phyloP scores from a whole-genome alignment of 176 grass and related monocot species.

The Puya raimondii region DNA sequence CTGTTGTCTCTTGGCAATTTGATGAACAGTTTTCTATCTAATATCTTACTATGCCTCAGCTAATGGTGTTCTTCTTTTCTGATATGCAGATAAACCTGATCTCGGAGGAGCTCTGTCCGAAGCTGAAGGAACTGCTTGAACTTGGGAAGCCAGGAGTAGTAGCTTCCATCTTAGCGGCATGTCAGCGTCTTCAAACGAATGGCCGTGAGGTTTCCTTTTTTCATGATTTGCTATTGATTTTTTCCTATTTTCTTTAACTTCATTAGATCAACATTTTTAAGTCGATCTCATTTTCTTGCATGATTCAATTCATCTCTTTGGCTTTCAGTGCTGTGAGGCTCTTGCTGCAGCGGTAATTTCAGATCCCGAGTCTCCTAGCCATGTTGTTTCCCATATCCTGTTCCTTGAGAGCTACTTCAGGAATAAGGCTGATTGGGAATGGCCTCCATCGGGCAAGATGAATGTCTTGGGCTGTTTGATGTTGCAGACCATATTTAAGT shows the following conservation, averaged over 20 bases:
- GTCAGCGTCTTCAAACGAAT: conserved; percentile 58
- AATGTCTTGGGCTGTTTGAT: conserved; percentile 85
- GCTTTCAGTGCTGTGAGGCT: conserved; percentile 63
- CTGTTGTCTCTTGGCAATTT: background rate
- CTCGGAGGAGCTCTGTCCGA: conserved; percentile 82
- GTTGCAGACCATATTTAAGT: conserved; percentile 76
- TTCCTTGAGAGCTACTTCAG: conserved; percentile 63
- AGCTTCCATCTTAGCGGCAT: conserved; percentile 79
- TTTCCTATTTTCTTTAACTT: conserved; percentile 7
- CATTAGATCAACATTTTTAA: background rate
- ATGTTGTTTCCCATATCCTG: conserved; percentile 55
- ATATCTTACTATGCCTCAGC: conserved; percentile 3
- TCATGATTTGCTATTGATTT: conserved; percentile 8
- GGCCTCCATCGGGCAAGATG: conserved; percentile 58
- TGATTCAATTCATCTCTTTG: conserved; percentile 4
- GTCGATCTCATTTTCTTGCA: conserved; percentile 2
- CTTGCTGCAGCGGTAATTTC: conserved; percentile 48
- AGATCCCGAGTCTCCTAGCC: conserved; percentile 39
- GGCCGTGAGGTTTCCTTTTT: conserved; percentile 46
- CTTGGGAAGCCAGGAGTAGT: conserved; percentile 66
- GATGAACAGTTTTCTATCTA: background rate
- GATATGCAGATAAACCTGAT: conserved; percentile 61
- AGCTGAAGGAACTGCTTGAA: conserved; percentile 74
- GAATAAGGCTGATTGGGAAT: conserved; percentile 62
- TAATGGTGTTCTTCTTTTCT: conserved; percentile 16